These are phyloP conservation scores for Spathaspora girioi DNA, from an alignment of 805 yeast species.

Conservation along the genomic window DNA sequence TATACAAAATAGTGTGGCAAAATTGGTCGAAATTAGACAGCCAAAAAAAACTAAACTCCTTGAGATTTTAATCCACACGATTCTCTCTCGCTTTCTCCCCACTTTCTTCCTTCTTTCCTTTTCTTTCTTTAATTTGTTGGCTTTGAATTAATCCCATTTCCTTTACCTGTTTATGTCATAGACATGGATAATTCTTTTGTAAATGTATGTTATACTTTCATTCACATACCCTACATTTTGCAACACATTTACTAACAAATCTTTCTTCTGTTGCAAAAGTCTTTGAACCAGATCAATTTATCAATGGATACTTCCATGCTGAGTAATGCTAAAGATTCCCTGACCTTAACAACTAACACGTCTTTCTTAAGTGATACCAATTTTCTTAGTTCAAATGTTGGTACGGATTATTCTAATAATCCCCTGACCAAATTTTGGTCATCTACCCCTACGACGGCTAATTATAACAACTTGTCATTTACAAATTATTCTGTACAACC, in stretches of 20 bases:
- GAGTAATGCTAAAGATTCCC: neutral
- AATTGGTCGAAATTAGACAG: neutral
- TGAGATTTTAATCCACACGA: neutral
- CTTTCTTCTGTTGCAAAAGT: neutral
- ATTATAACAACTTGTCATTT: conserved; percentile 1
- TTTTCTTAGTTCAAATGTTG: neutral
- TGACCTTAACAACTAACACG: neutral
- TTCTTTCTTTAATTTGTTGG: neutral
- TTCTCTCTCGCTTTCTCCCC: neutral
- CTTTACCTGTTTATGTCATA: neutral
- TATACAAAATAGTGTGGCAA: neutral
- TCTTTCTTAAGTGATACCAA: neutral
- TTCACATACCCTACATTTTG: neutral
- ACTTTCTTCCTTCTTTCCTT: neutral
- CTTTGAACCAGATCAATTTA: conserved; percentile 4
- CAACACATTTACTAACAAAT: conserved; percentile 1
- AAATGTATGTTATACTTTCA: neutral
- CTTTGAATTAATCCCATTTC: neutral
- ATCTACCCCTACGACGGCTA: conserved; percentile 2
- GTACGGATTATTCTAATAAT: conserved; percentile 1
- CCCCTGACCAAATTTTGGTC: conserved; percentile 13
- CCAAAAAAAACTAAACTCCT: neutral
- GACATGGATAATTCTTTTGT: conserved; percentile 9
- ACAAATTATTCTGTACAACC: conserved; percentile 1
- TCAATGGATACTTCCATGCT: conserved; percentile 4